phyloP scores from a whole-genome alignment of 2,329 filamentous ascomycete genomes.

The Cladosporium colombiae region DNA sequence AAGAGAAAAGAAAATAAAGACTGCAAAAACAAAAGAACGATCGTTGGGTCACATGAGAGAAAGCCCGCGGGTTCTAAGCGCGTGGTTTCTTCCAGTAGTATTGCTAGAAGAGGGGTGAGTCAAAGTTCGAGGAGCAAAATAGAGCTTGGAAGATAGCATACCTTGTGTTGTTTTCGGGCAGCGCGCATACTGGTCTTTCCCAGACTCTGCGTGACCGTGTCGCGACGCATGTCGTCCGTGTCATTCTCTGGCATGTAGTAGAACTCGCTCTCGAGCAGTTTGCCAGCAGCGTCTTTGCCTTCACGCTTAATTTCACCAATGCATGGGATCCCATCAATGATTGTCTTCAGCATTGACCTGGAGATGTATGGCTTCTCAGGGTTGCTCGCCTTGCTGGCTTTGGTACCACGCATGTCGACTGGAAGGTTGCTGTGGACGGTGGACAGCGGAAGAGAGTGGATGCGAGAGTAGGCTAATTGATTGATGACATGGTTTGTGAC shows the following conservation, averaged over 20 bases:
- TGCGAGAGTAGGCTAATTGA: conserved; percentile 89
- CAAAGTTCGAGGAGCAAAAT: conserved; percentile 2
- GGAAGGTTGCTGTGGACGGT: conserved; percentile 88
- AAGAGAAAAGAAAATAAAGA: conserved; percentile 13
- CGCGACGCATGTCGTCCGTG: conserved; percentile 71
- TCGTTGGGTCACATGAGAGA: conserved; percentile 10
- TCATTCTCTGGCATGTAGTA: conserved; percentile 94
- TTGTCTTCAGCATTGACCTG: conserved; percentile 64
- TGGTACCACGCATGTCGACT: conserved; percentile 44
- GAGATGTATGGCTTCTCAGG: conserved; percentile 45
- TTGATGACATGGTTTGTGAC: conserved; percentile 88
- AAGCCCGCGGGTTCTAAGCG: conserved; percentile 21
- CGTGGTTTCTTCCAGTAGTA: conserved; percentile 69
- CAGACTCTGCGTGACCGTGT: conserved; percentile 81
- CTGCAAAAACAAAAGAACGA: neutral
- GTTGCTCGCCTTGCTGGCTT: conserved; percentile 35
- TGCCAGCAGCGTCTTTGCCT: conserved; percentile 94
- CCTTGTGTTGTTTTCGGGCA: conserved; percentile 97
- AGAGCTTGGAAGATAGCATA: conserved; percentile 48
- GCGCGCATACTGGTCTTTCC: conserved; percentile 85
- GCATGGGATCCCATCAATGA: conserved; percentile 74
- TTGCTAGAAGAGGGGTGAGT: conserved; percentile 54
- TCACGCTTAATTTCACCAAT: conserved; percentile 86
- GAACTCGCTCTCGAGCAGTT: conserved; percentile 91
- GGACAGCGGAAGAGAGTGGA: conserved; percentile 88